phyloP scores from a whole-genome alignment of 306 rosid genomes.

The Purshia tridentata region DNA sequence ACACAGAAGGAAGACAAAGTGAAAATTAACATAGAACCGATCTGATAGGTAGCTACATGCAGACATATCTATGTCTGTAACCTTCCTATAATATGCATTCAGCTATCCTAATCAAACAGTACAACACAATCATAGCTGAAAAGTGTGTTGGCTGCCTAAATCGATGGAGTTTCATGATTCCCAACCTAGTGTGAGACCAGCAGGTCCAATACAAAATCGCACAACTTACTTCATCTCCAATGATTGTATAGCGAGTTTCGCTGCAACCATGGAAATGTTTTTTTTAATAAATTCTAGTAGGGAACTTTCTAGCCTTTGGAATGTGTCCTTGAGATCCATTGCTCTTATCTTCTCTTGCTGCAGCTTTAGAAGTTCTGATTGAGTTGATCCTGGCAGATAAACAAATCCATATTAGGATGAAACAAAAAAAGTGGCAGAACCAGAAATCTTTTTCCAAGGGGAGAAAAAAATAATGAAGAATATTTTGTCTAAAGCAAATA shows the following conservation, averaged over 20 bases:
- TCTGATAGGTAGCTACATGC: too few relatives aligned
- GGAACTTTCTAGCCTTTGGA: constrained; percentile 40
- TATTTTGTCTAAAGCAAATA: too few relatives aligned
- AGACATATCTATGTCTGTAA: not conserved
- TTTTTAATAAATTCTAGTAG: constrained; percentile 24
- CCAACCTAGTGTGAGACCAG: not conserved
- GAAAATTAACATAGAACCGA: too few relatives aligned
- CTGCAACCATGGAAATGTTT: constrained; percentile 39
- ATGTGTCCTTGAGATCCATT: constrained; percentile 43
- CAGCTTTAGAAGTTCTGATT: constrained; percentile 38
- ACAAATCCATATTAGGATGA: not conserved
- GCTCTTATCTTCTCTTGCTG: constrained; percentile 45
- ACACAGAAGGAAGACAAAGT: too few relatives aligned
- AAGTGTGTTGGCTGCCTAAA: not conserved
- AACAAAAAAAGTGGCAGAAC: too few relatives aligned
- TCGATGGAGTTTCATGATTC: constrained; percentile 1
- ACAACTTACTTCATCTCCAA: constrained; percentile 28
- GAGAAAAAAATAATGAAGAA: too few relatives aligned
- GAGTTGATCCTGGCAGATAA: constrained; percentile 34
- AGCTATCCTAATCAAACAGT: not conserved
- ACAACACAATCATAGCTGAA: not conserved
- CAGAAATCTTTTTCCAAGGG: too few relatives aligned
- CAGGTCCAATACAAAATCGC: not conserved
- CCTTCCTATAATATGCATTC: not conserved
- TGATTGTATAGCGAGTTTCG: constrained; percentile 52